A percentile compares a stretch with the other conserved stretches of the same genome.
These are phyloP conservation scores for Corchorus capsularis DNA, from an alignment of 345 rosid species.

Conservation along the genomic window DNA sequence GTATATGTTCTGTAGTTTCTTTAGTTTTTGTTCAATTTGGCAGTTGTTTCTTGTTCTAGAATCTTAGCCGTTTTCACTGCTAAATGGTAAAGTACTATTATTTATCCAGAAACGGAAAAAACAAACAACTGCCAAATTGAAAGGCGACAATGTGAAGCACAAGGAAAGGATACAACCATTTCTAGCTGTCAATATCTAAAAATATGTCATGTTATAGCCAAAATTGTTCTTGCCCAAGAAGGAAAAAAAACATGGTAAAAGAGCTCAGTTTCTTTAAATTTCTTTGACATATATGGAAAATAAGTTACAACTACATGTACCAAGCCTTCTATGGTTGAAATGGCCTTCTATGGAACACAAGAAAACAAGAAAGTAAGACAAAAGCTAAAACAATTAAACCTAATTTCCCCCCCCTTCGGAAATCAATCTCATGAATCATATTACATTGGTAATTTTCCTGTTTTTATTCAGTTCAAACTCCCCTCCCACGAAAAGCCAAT, in stretches of 20 bases:
- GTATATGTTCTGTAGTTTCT: background rate
- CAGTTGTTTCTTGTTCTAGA: background rate
- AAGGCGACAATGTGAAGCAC: background rate
- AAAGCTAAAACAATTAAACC: slow-evolving; percentile 40
- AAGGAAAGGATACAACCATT: background rate
- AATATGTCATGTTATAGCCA: background rate
- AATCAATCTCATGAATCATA: slow-evolving; percentile 52
- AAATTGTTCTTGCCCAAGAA: background rate
- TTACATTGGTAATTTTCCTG: slow-evolving; percentile 34
- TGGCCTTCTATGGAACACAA: slow-evolving; percentile 43
- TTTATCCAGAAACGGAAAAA: background rate
- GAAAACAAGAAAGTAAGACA: slow-evolving; percentile 25
- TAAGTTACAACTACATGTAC: slow-evolving; percentile 47
- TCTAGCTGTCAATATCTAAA: background rate
- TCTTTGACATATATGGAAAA: slow-evolving; percentile 44
- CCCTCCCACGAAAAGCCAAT: slow-evolving; percentile 36
- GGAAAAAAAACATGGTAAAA: background rate
- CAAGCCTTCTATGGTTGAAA: slow-evolving; percentile 43
- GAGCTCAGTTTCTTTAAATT: slow-evolving; percentile 27
- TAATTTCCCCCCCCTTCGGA: slow-evolving; percentile 33
- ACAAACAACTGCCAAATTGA: background rate
- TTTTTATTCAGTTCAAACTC: slow-evolving; percentile 46
- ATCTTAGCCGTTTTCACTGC: background rate
- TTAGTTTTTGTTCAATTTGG: background rate
- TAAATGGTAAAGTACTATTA: background rate